phyloP scores from a whole-genome alignment of 192 early-diverging fungal species.

The Chytriomyces confervae region DNA sequence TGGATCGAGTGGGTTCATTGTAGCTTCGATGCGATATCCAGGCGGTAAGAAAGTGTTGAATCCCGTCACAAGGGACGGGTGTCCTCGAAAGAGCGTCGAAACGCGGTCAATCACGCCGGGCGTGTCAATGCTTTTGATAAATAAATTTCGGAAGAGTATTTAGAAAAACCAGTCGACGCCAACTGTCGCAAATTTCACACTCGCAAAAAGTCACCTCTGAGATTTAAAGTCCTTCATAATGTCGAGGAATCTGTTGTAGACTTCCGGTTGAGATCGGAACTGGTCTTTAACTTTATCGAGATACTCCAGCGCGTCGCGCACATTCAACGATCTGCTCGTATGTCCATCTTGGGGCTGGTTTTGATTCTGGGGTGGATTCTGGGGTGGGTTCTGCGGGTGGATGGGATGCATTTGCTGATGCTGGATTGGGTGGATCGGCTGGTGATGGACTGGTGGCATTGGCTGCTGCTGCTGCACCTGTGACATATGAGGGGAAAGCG shows the following conservation, averaged over 20 bases:
- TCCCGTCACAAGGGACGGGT: slow-evolving; percentile 89
- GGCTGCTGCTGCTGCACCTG: too few species aligned
- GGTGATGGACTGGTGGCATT: neutral
- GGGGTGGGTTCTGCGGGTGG: neutral
- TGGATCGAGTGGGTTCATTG: slow-evolving; percentile 76
- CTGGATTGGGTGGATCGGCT: neutral
- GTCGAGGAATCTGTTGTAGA: slow-evolving; percentile 97
- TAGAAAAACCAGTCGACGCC: too few species aligned
- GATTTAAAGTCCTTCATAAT: slow-evolving; percentile 99
- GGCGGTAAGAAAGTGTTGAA: slow-evolving; percentile 99
- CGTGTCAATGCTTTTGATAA: slow-evolving; percentile 82
- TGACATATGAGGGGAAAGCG: too few species aligned
- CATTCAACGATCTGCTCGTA: slow-evolving; percentile 68
- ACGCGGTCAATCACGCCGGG: slow-evolving; percentile 98
- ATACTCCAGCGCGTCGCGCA: slow-evolving; percentile 94
- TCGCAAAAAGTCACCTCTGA: slow-evolving; percentile 72
- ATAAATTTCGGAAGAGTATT: too few species aligned
- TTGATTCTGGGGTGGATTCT: slow-evolving; percentile 7
- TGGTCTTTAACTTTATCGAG: slow-evolving; percentile 94
- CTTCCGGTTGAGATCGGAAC: slow-evolving; percentile 90
- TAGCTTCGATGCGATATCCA: slow-evolving; percentile 94
- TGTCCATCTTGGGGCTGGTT: neutral
- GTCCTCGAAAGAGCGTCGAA: slow-evolving; percentile 90
- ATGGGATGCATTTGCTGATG: neutral
- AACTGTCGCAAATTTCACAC: too few species aligned